A percentile compares a stretch with the other conserved stretches of the same genome.
phyloP scores from a whole-genome alignment of 768 basidiomycete species.

The Mycena latifolia region DNA sequence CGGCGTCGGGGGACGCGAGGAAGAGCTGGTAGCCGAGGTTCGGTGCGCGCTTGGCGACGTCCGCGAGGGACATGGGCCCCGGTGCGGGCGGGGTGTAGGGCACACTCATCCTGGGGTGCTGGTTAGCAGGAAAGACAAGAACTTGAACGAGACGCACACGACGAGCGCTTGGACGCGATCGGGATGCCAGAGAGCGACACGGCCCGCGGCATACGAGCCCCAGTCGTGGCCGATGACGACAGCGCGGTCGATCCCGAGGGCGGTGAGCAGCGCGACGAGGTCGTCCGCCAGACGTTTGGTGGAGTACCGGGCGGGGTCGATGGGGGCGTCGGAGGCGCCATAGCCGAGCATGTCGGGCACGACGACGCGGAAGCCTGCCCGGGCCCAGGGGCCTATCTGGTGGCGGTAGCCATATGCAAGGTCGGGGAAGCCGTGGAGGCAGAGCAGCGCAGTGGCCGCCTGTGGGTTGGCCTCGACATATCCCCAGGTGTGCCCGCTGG shows the following conservation, averaged over 20 bases:
- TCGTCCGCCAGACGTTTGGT: conserved; percentile 72
- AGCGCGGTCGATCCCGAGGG: conserved; percentile 62
- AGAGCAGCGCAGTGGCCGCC: conserved; percentile 68
- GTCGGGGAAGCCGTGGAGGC: conserved; percentile 88
- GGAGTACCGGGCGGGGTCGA: conserved; percentile 66
- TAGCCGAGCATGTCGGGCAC: conserved; percentile 71
- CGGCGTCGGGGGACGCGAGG: conserved; percentile 66
- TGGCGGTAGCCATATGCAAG: conserved; percentile 79
- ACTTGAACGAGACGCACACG: conserved; percentile 57
- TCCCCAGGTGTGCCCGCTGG: conserved; percentile 32
- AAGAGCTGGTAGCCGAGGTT: conserved; percentile 78
- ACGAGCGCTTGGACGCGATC: conserved; percentile 68
- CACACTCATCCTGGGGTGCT: conserved; percentile 65
- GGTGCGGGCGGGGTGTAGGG: conserved; percentile 74
- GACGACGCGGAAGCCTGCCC: conserved; percentile 71
- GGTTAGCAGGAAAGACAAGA: no score
- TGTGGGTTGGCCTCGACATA: conserved; percentile 44
- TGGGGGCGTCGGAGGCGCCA: conserved; percentile 72
- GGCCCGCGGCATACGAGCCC: conserved; percentile 73
- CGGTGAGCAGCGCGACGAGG: conserved; percentile 73
- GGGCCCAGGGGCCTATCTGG: conserved; percentile 80
- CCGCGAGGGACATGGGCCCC: conserved; percentile 61
- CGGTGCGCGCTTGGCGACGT: conserved; percentile 64
- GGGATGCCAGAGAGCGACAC: conserved; percentile 83
- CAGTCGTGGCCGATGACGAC: conserved; percentile 88